Percentiles rank a stretch among this genome's conserved stretches.
phyloP scores from a whole-genome alignment of 768 basidiomycete genomes.

The Mrakia blollopis region DNA sequence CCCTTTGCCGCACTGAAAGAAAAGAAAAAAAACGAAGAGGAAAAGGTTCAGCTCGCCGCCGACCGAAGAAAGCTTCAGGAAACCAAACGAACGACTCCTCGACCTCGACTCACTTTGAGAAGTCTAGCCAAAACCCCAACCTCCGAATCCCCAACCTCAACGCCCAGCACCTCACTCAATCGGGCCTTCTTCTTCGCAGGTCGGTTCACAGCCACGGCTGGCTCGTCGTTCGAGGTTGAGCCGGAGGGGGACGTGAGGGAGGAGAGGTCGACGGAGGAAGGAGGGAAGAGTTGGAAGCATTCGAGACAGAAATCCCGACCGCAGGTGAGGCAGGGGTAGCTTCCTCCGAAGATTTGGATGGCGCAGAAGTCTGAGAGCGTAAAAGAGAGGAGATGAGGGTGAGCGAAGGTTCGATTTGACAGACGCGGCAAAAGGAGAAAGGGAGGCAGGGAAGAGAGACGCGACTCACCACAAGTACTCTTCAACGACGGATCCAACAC shows the following conservation, averaged over 20 bases:
- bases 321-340: constrained; percentile 1
- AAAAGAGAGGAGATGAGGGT: neutral
- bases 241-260: too few relatives aligned
- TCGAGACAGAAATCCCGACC: neutral
- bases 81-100: too few relatives aligned
- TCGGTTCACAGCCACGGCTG: neutral
- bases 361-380: neutral
- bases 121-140: neutral
- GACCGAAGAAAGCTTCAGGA: too few relatives aligned
- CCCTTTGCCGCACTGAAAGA: neutral
- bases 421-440: too few relatives aligned
- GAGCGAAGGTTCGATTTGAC: neutral
- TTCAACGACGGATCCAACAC: neutral
- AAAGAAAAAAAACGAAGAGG: neutral
- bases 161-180: too few relatives aligned
- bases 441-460: too few relatives aligned
- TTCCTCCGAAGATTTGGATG: neutral
- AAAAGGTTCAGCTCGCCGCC: neutral
- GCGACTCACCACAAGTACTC: neutral
- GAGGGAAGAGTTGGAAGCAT: constrained; percentile 9
- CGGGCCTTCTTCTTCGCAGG: too few relatives aligned
- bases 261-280: neutral
- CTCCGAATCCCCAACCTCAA: too few relatives aligned
- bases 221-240: neutral
- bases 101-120: neutral